These are phyloP conservation scores for Fusarium euwallaceae DNA, from an alignment of 2,329 filamentous ascomycete species.

Conservation along the genomic window DNA sequence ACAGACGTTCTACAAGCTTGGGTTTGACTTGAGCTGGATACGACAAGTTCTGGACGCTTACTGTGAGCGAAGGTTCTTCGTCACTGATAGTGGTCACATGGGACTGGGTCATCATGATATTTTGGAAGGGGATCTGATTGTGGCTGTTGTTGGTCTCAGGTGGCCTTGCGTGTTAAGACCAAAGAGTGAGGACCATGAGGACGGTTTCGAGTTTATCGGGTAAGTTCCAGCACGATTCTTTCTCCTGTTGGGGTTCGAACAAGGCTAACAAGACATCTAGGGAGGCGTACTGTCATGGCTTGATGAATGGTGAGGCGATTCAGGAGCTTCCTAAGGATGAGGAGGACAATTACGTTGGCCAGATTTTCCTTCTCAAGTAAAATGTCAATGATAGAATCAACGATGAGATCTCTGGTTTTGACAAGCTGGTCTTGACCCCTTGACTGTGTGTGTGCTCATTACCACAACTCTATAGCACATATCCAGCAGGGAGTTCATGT, in stretches of 20 bases:
- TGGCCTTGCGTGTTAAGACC: slow-evolving; percentile 31
- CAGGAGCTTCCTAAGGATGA: slow-evolving; percentile 3
- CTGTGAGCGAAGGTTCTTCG: slow-evolving; percentile 31
- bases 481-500: not conserved
- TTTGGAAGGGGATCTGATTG: slow-evolving; percentile 23
- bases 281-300: slow-evolving; percentile 38
- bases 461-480: not conserved
- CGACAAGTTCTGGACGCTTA: slow-evolving; percentile 13
- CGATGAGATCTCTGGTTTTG: not conserved
- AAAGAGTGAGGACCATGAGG: not conserved
- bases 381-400: not conserved
- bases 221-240: slow-evolving; percentile 6
- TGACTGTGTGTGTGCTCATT: not conserved
- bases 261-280: slow-evolving; percentile 9
- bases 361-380: slow-evolving; percentile 6
- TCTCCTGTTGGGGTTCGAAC: not conserved
- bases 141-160: slow-evolving; percentile 21
- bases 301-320: slow-evolving; percentile 34
- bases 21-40: slow-evolving; percentile 18
- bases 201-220: slow-evolving; percentile 39
- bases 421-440: not conserved
- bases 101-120: slow-evolving; percentile 35
- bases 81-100: slow-evolving; percentile 33
- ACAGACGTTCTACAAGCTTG: not conserved
- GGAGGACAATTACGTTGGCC: not conserved